phyloP scores from a whole-genome alignment of 176 grass and related monocot species.

The Aegilops bicornis region DNA sequence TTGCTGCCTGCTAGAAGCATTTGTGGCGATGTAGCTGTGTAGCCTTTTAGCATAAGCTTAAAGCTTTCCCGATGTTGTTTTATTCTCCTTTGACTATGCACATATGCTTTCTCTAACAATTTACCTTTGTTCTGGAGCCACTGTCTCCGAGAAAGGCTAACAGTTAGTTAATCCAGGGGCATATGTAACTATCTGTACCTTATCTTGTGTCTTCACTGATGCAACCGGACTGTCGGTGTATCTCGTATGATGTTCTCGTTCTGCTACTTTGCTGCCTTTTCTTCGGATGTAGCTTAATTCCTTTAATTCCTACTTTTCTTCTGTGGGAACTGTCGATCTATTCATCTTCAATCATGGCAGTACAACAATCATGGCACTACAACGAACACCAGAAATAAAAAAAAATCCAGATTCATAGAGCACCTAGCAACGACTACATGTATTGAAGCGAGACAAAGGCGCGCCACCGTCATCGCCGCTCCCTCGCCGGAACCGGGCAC shows the following conservation, averaged over 20 bases:
- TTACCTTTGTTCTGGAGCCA: conserved; percentile 13
- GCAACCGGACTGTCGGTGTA: background rate
- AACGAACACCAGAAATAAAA: too few relatives aligned
- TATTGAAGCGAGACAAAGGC: too few relatives aligned
- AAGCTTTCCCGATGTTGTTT: conserved; percentile 2
- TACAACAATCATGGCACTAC: too few relatives aligned
- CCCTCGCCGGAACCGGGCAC: too few relatives aligned
- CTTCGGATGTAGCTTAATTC: background rate
- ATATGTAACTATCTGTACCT: conserved; percentile 14
- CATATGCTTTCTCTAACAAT: conserved; percentile 15
- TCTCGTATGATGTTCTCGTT: background rate
- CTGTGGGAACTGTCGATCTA: too few relatives aligned
- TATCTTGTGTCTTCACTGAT: conserved; percentile 23
- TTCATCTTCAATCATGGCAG: too few relatives aligned
- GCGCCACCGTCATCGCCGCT: too few relatives aligned
- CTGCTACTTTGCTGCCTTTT: background rate
- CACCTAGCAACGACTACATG: too few relatives aligned
- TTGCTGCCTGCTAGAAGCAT: conserved; percentile 40
- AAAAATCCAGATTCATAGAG: too few relatives aligned
- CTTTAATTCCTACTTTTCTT: background rate
- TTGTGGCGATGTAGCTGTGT: conserved; percentile 18
- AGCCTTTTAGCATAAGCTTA: conserved; percentile 15
- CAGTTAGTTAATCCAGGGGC: conserved; percentile 18
- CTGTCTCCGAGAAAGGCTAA: conserved; percentile 11
- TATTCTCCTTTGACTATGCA: conserved; percentile 14